phyloP scores from a whole-genome alignment of 1,284 basidiomycete genomes.

The Lignosus rhinocerotis region DNA sequence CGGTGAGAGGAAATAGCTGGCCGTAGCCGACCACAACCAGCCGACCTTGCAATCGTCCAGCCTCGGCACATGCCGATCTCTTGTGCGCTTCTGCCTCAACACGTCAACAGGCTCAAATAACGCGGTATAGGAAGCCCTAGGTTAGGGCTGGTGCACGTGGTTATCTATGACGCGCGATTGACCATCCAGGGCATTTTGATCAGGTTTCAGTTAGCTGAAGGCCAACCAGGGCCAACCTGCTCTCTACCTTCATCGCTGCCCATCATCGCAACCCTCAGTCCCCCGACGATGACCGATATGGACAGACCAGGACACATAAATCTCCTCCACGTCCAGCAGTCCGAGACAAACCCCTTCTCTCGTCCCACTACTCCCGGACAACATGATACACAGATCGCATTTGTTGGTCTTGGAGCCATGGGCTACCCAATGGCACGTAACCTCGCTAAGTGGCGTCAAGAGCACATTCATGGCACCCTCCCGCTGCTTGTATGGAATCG shows the following conservation, averaged over 20 bases:
- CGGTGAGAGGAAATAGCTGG: slow-evolving; percentile 12
- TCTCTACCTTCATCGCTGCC: background rate
- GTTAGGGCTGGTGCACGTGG: slow-evolving; percentile 10
- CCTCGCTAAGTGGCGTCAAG: slow-evolving; percentile 55
- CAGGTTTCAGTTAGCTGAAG: background rate
- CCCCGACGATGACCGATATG: background rate
- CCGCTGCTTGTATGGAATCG: slow-evolving; percentile 75
- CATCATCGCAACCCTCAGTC: background rate
- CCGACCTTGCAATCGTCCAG: background rate
- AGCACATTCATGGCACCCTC: slow-evolving; percentile 35
- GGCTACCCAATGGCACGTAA: slow-evolving; percentile 76
- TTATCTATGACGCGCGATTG: slow-evolving; percentile 12
- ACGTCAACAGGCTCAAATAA: slow-evolving; percentile 19
- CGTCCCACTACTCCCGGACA: slow-evolving; percentile 50
- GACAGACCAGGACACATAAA: slow-evolving; percentile 12
- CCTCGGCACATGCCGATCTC: slow-evolving; percentile 11
- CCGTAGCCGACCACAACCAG: slow-evolving; percentile 21
- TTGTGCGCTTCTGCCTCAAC: slow-evolving; percentile 6
- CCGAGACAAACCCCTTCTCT: slow-evolving; percentile 51
- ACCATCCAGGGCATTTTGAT: slow-evolving; percentile 4
- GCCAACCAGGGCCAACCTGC: background rate
- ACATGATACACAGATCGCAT: slow-evolving; percentile 50
- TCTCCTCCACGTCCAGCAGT: slow-evolving; percentile 19
- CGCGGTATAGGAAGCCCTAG: slow-evolving; percentile 13
- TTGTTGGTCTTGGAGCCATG: slow-evolving; percentile 71